A percentile compares a stretch with the other conserved stretches of the same genome.
phyloP scores from a whole-genome alignment of 768 basidiomycete genomes.

The Kondoa malvinella region DNA sequence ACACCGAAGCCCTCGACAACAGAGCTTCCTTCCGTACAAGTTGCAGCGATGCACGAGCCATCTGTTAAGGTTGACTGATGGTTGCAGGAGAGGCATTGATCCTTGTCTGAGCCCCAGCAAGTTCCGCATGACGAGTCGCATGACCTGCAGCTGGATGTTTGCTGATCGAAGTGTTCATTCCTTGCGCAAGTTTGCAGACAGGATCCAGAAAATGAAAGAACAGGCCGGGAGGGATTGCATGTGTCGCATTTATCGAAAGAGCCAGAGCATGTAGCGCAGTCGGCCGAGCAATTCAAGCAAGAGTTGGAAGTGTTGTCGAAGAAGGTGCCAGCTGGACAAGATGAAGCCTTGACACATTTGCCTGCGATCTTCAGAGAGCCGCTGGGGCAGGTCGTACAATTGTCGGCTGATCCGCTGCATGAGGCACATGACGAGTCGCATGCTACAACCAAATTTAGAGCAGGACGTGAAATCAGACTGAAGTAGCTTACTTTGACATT shows the following conservation, averaged over 20 bases:
- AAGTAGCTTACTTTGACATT: slow-evolving; percentile 48
- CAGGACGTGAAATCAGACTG: neutral
- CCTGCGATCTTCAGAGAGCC: slow-evolving; percentile 49
- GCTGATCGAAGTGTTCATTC: slow-evolving; percentile 17
- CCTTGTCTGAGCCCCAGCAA: slow-evolving; percentile 58
- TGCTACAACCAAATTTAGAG: slow-evolving; percentile 31
- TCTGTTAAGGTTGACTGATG: slow-evolving; percentile 22
- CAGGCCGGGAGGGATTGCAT: slow-evolving; percentile 22
- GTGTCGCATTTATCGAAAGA: slow-evolving; percentile 20
- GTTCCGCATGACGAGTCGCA: slow-evolving; percentile 27
- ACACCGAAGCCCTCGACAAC: slow-evolving; percentile 19
- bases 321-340: slow-evolving; percentile 58
- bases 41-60: slow-evolving; percentile 13
- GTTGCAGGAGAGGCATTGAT: slow-evolving; percentile 59
- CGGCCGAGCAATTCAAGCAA: slow-evolving; percentile 64
- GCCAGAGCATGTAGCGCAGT: slow-evolving; percentile 43
- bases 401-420: slow-evolving; percentile 48
- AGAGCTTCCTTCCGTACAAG: neutral
- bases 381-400: slow-evolving; percentile 54
- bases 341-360: slow-evolving; percentile 44
- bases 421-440: slow-evolving; percentile 59
- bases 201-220: slow-evolving; percentile 11
- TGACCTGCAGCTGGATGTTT: slow-evolving; percentile 10
- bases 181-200: slow-evolving; percentile 19
- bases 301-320: slow-evolving; percentile 39